phyloP scores from a whole-genome alignment of 805 yeast genomes.

The Saccharomyces eubayanus region DNA sequence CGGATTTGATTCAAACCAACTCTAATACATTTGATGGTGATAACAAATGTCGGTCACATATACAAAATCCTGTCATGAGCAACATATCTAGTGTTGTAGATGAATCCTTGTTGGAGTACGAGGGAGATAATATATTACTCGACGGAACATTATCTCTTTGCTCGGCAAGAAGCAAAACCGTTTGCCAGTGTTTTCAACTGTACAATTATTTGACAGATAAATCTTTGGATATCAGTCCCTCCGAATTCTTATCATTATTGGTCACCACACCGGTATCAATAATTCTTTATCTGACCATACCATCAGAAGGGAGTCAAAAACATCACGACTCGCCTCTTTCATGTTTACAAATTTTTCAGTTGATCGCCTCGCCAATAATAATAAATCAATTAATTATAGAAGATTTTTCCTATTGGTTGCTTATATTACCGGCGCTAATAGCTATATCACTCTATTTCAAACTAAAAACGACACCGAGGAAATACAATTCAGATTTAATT shows the following conservation, averaged over 20 bases:
- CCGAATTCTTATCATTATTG: slow-evolving; percentile 15
- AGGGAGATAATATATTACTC: not conserved
- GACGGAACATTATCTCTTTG: not conserved
- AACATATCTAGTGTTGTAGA: not conserved
- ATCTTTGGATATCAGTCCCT: slow-evolving; percentile 5
- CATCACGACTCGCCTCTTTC: slow-evolving; percentile 1
- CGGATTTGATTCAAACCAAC: slow-evolving; percentile 1
- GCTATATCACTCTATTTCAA: not conserved
- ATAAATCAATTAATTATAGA: not conserved
- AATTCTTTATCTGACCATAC: slow-evolving; percentile 13
- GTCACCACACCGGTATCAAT: slow-evolving; percentile 20
- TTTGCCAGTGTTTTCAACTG: not conserved
- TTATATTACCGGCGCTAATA: not conserved
- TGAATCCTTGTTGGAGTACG: not conserved
- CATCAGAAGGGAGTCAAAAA: slow-evolving; percentile 5
- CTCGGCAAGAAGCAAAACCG: not conserved
- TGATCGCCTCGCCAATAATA: slow-evolving; percentile 8
- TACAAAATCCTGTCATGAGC: not conserved
- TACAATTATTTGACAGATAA: slow-evolving; percentile 7
- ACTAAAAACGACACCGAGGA: not conserved
- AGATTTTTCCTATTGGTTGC: not conserved
- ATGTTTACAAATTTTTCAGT: slow-evolving; percentile 6
- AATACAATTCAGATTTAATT: not conserved
- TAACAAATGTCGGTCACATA: not conserved
- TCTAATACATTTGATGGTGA: not conserved